phyloP scores from a whole-genome alignment of 179 eudicot species.

The Camellia oleifera region DNA sequence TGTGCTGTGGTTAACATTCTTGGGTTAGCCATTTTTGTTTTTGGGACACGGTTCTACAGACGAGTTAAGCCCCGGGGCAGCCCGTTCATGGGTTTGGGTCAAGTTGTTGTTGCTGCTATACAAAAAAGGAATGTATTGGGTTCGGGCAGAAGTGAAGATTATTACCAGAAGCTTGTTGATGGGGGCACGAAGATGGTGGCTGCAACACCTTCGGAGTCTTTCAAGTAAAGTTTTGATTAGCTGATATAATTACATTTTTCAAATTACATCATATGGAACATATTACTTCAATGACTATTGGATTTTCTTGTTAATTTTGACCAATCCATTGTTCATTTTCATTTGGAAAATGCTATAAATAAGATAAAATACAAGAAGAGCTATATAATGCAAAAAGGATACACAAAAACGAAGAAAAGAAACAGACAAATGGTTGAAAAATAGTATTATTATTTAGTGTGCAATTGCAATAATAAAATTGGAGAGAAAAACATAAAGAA shows the following conservation, averaged over 20 bases:
- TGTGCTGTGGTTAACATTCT: constrained; percentile 32
- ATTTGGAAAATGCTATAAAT: too few species aligned
- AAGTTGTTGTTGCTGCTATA: constrained; percentile 39
- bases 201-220: constrained; percentile 17
- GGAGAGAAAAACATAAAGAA: too few species aligned
- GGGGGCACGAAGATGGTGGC: constrained; percentile 4
- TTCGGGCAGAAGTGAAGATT: constrained; percentile 26
- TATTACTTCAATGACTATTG: too few species aligned
- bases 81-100: constrained; percentile 41
- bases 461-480: too few species aligned
- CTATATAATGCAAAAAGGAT: too few species aligned
- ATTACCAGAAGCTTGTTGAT: constrained; percentile 21
- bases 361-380: too few species aligned
- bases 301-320: too few species aligned
- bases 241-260: too few species aligned
- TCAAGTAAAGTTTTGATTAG: constrained; percentile 17
- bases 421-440: too few species aligned
- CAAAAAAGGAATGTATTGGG: constrained; percentile 25
- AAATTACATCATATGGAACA: too few species aligned
- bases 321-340: background rate
- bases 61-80: constrained; percentile 39
- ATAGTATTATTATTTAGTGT: too few species aligned
- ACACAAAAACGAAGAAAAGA: too few species aligned
- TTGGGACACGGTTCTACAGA: constrained; percentile 35
- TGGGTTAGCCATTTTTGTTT: constrained; percentile 30